phyloP scores from a whole-genome alignment of 352 stramenopile species.

The Pythium graminicola region DNA sequence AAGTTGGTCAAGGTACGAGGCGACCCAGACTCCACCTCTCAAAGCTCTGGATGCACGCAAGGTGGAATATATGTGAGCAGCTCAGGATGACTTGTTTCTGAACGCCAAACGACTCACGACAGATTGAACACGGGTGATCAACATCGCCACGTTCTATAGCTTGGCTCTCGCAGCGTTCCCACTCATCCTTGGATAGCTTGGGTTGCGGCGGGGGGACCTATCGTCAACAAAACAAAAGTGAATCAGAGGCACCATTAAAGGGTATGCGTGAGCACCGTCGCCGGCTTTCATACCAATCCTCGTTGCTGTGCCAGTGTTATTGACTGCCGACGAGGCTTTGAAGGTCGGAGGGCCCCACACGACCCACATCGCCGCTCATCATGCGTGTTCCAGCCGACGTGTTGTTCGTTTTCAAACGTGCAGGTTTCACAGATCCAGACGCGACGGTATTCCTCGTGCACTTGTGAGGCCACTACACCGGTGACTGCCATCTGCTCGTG shows the following conservation, averaged over 20 bases:
- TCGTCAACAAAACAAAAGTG: no score
- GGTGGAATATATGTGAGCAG: constrained; percentile 85
- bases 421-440: constrained; percentile 78
- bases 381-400: constrained; percentile 5
- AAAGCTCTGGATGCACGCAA: constrained; percentile 75
- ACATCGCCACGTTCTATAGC: constrained; percentile 56
- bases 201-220: constrained; percentile 43
- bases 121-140: constrained; percentile 74
- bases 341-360: constrained; percentile 32
- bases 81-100: constrained; percentile 78
- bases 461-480: not conserved
- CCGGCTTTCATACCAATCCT: constrained; percentile 32
- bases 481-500: not conserved
- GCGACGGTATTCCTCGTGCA: constrained; percentile 33
- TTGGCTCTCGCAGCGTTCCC: constrained; percentile 62
- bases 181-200: constrained; percentile 64
- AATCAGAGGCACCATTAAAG: no score
- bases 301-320: constrained; percentile 66
- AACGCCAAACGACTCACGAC: constrained; percentile 60
- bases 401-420: constrained; percentile 63
- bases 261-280: not conserved
- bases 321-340: constrained; percentile 24
- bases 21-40: constrained; percentile 35
- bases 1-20: not conserved
- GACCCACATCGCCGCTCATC: constrained; percentile 39